These are phyloP conservation scores for Phytophthora agathidicida DNA, from an alignment of 352 stramenopile genomes.

Conservation along the genomic window DNA sequence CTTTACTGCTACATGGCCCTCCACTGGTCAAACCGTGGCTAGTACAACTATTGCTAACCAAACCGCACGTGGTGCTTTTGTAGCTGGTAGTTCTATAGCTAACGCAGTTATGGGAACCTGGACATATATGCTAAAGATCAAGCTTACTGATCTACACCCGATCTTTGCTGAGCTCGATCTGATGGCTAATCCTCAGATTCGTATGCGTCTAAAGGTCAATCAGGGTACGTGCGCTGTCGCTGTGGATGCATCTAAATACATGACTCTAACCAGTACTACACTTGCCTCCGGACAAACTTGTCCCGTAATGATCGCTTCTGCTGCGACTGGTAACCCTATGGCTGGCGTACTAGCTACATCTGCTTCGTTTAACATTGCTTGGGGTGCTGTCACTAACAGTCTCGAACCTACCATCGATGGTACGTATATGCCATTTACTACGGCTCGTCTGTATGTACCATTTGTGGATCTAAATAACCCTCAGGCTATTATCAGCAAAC, in stretches of 20 bases:
- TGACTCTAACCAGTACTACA: not conserved
- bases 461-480: no score
- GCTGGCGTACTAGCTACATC: no score
- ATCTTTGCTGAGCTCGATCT: not conserved
- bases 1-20: not conserved
- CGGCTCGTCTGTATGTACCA: no score
- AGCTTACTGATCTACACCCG: not conserved
- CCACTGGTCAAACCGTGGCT: not conserved
- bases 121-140: no score
- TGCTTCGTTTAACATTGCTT: not conserved
- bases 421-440: no score
- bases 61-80: not conserved
- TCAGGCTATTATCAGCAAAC: no score
- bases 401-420: no score
- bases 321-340: slow-evolving; percentile 40
- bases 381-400: no score
- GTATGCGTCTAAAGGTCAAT: no score
- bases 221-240: not conserved
- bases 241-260: not conserved
- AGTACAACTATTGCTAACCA: not conserved
- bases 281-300: not conserved
- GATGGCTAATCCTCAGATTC: not conserved
- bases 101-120: not conserved
- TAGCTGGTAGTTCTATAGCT: not conserved
- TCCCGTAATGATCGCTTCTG: not conserved